Evolutionary conservation across 1,139 yeast species (phyloP), one percentile per base, ranked within the genome.

Genomic region (Nakaseomyces glabratus): DNA sequence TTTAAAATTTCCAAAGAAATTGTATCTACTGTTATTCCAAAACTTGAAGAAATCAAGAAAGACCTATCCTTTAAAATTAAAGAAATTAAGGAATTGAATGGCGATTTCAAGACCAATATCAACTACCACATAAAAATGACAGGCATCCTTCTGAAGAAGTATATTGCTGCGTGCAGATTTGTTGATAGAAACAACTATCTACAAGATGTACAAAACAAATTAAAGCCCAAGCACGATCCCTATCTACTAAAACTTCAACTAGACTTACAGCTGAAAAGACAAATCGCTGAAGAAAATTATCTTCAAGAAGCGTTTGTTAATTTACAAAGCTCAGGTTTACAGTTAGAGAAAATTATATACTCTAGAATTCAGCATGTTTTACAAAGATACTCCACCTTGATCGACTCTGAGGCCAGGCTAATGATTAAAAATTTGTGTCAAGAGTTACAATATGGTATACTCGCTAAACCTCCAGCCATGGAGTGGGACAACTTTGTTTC

Each of bases 401-500:
- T 81, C 19, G 71, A 69, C 41, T 60, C 69, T 4, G 85, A 80
- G 52, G 68, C 78, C 29, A 67, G 73, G 23, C 52, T 76, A 2
- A 69, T 72, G 39, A 67, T 74, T 31, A 68, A 71, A 37, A 72
- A 69, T 46, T 58, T 81, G 46, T 68, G 78, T 37, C 75, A 75
- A 35, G 80, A 74, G 51, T 61, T 81, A 40, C 69, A 68, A 41
- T 66, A 75, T 37, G 86, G 88, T 6, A 70, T 80, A 38, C 62
- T 79, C 32, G 62, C 73, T 20, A 76, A 77, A 48, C 80, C 76
- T 38, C 63, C 74, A 4, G 70, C 67, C 20, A 65, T 73, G 45
- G 93, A 81, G 58, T 81, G 90, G 90, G 84, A 79, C 51, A 71
- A 73, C 25, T 80, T 79, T 44, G 76, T 81, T 35, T 63, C 73